Conservation (phyloP, 805 yeast genomes). For the Yamadazyma sp. region DNA sequence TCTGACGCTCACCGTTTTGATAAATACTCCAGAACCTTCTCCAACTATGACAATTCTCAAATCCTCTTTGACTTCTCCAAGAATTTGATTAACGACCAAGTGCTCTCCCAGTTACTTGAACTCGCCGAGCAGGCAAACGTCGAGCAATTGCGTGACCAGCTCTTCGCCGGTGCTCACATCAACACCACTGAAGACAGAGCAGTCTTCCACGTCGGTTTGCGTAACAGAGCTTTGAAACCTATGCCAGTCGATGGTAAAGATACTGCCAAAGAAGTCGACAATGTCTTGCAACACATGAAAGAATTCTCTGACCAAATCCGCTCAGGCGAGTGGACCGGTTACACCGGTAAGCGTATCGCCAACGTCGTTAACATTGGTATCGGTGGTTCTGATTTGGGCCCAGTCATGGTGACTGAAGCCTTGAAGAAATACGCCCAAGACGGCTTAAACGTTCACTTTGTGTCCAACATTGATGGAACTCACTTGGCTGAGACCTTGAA, state of each 20-base stretch:
- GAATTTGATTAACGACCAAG: slow-evolving; percentile 86
- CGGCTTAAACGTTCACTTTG: slow-evolving; percentile 81
- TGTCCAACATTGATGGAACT: slow-evolving; percentile 98
- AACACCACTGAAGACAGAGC: slow-evolving; percentile 96
- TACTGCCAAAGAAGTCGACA: slow-evolving; percentile 88
- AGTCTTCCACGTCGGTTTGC: slow-evolving; percentile 93
- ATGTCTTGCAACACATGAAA: slow-evolving; percentile 92
- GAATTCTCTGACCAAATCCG: slow-evolving; percentile 89
- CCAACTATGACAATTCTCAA: slow-evolving; percentile 83
- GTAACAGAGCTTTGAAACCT: slow-evolving; percentile 84
- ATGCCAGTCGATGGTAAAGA: slow-evolving; percentile 88
- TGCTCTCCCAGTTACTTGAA: slow-evolving; percentile 61
- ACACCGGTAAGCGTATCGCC: slow-evolving; percentile 90
- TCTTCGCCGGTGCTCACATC: slow-evolving; percentile 92
- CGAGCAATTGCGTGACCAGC: slow-evolving; percentile 80
- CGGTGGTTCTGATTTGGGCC: slow-evolving; percentile 98
- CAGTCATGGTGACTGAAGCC: slow-evolving; percentile 99
- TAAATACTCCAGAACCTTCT: slow-evolving; percentile 74
- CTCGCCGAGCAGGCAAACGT: slow-evolving; percentile 91
- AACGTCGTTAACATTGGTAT: slow-evolving; percentile 97
- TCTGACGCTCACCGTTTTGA: slow-evolving; percentile 73
- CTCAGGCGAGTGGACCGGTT: slow-evolving; percentile 95
- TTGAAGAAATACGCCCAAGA: slow-evolving; percentile 83
- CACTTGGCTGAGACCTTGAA: slow-evolving; percentile 91
- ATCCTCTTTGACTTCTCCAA: slow-evolving; percentile 94